These are phyloP conservation scores for Haplosporangium gracile DNA, from an alignment of 192 early-diverging fungal species.

Conservation along the genomic window DNA sequence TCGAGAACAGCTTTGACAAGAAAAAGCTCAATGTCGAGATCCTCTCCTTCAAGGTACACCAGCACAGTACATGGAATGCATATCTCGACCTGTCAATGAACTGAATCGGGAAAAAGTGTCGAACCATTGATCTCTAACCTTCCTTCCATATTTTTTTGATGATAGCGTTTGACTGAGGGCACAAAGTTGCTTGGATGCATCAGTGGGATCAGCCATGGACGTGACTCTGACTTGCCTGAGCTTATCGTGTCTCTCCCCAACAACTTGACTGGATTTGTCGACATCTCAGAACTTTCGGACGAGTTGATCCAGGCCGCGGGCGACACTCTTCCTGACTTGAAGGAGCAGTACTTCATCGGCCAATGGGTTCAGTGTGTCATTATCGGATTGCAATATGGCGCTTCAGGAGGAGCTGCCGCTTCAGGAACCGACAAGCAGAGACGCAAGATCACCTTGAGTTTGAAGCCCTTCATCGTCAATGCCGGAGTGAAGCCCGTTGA, in stretches of 20 bases:
- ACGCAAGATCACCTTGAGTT: conserved; percentile 79
- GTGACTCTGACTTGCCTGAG: conserved; percentile 66
- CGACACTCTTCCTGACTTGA: conserved; percentile 76
- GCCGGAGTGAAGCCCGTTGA: conserved; percentile 72
- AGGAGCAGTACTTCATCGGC: conserved; percentile 80
- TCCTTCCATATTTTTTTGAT: conserved; percentile 29
- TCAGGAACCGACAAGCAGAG: conserved; percentile 53
- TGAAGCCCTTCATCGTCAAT: conserved; percentile 87
- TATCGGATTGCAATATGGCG: conserved; percentile 63
- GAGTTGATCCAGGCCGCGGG: conserved; percentile 79
- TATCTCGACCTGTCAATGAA: background rate
- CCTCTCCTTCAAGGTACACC: conserved; percentile 71
- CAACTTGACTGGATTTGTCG: conserved; percentile 84
- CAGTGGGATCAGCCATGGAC: conserved; percentile 76
- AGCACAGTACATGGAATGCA: background rate
- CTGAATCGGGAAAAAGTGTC: background rate
- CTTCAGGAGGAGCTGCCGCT: conserved; percentile 36
- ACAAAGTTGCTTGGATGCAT: conserved; percentile 84
- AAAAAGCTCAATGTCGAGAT: conserved; percentile 59
- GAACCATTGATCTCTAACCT: background rate
- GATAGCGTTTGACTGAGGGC: conserved; percentile 77
- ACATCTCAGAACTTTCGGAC: conserved; percentile 90
- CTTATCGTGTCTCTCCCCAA: conserved; percentile 87
- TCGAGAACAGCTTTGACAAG: conserved; percentile 39
- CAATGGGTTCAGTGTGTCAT: conserved; percentile 87